Evolutionary conservation across 2,329 filamentous ascomycete species (phyloP), one percentile per base, ranked within the genome.

Genomic region (Ustulina deusta): DNA sequence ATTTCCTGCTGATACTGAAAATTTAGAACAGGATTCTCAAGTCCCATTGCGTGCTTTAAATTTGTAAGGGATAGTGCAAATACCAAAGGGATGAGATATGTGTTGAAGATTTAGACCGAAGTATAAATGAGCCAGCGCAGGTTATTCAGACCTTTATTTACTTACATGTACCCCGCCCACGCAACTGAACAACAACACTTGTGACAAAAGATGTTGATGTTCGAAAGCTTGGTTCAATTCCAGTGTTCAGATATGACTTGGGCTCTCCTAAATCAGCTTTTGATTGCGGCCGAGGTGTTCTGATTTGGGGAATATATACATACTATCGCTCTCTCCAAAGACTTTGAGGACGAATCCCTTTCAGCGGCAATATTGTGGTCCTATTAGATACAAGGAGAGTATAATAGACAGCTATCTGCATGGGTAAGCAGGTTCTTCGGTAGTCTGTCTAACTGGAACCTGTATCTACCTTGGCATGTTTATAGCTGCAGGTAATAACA

Each of bases 211-310:
- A 58, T 22, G 29, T 22, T 27, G 29, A n/a, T 32, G n/a, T 51
- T 52, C 17, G 20, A 27, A 9, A 20, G 2, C 2, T 22, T 2
- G 4, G 6, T 44, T 22, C 9, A 34, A 32, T 5, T 57, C 17
- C n/a, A 20, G 20, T 64, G 32, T 17, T 40, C 36, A 44, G 17
- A 54, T 54, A 27, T 55, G 15, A 46, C 22, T 56, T 38, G 22
- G 11, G 17, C 11, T 42, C 17, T 49, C 36, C 22, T 56, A 25
- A 15, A n/a, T 44, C n/a, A 11, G 40, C 34, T 49, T 22, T 34
- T 34, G 34, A 56, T 44, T 13, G 27, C 36, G 0, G 10, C 13
- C 32, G n/a, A 48, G 29, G 20, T 25, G 2, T 22, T 44, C 15
- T 49, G 3, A 32, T 42, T 44, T 17, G 20, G 20, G 55, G 6